These are phyloP conservation scores for Malassezia pachydermatis DNA, from an alignment of 1,284 basidiomycete species.

Conservation along the genomic window DNA sequence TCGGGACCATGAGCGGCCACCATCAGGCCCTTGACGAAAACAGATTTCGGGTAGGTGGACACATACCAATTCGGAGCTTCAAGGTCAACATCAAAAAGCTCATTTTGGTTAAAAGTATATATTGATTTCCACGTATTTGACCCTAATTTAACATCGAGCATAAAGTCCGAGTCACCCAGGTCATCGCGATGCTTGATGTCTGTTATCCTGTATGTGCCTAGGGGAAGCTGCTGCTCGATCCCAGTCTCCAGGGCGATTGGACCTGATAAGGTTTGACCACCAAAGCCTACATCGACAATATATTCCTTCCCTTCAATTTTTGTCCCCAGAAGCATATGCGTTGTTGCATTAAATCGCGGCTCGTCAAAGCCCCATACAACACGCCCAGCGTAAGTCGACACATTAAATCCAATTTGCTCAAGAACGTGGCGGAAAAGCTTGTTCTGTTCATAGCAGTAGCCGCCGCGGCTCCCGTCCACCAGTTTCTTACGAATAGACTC, in stretches of 20 bases:
- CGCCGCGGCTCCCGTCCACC: background rate
- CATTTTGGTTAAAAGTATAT: background rate
- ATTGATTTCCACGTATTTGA: background rate
- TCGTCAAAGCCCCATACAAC: background rate
- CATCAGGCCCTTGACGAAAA: background rate
- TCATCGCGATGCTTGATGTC: background rate
- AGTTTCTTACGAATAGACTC: background rate
- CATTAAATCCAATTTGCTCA: background rate
- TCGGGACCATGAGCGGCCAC: background rate
- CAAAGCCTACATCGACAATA: background rate
- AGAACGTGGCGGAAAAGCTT: background rate
- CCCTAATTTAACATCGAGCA: background rate
- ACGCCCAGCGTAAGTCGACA: background rate
- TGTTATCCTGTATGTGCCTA: background rate
- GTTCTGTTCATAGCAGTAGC: slow-evolving; percentile 4
- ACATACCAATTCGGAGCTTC: background rate
- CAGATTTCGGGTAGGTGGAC: background rate
- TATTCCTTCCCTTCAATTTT: background rate
- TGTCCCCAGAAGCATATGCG: background rate
- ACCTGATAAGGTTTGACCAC: background rate
- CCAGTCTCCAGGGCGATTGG: background rate
- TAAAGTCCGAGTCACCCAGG: background rate
- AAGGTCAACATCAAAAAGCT: background rate
- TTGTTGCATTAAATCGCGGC: background rate
- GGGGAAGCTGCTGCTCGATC: background rate